phyloP scores from a whole-genome alignment of 106 monocot species.

The Platanthera zijinensis region DNA sequence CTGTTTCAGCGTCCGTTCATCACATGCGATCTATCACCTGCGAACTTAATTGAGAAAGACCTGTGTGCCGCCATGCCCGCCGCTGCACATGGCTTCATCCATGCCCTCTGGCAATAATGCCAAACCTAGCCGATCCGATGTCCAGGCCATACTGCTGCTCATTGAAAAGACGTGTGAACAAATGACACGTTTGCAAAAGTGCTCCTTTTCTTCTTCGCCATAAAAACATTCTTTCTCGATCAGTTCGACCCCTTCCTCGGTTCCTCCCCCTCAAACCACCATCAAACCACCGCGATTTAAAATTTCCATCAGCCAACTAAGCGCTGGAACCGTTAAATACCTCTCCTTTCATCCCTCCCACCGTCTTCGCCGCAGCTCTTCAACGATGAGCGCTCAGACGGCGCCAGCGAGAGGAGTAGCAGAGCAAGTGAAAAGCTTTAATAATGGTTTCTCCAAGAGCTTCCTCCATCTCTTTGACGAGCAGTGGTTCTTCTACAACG shows the following conservation, averaged over 20 bases:
- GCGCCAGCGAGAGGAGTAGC: not conserved
- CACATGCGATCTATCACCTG: not conserved
- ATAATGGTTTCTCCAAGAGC: not conserved
- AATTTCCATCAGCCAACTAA: not conserved
- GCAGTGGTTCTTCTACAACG: conserved; percentile 55
- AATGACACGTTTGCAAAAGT: not conserved
- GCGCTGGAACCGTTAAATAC: not conserved
- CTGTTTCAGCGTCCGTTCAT: not conserved
- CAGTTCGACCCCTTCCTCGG: not conserved
- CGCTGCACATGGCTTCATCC: not conserved
- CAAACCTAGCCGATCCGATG: too few relatives aligned
- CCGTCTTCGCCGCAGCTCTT: not conserved
- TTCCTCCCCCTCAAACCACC: not conserved
- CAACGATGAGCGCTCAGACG: not conserved
- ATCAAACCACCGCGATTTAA: not conserved
- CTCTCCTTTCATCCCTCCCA: too few relatives aligned
- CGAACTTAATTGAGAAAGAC: not conserved
- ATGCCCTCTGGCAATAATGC: not conserved
- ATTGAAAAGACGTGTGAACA: not conserved
- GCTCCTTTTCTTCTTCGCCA: not conserved
- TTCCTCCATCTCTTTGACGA: conserved; percentile 42
- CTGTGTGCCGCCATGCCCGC: not conserved
- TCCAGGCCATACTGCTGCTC: not conserved
- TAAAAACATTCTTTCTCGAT: too few relatives aligned
- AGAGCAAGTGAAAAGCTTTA: not conserved